A percentile compares a stretch with the other conserved stretches of the same genome.
Conservation (phyloP, 176 grass and related monocot species). For the Bothriochloa decipiens region DNA sequence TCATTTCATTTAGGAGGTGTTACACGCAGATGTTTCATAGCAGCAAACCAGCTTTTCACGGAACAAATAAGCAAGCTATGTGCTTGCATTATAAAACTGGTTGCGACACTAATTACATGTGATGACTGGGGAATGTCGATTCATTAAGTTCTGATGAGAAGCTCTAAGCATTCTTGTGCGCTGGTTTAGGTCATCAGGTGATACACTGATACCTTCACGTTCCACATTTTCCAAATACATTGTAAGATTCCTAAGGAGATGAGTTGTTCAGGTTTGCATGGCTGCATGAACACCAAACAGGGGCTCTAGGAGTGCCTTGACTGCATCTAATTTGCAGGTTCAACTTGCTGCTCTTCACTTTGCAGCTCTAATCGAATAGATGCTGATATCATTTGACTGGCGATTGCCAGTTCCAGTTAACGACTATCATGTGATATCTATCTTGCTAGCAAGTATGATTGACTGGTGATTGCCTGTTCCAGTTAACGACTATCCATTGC, state of each 20-base stretch:
- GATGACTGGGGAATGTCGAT: not conserved
- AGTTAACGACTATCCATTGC: constrained; percentile 30
- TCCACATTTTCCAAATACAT: not conserved
- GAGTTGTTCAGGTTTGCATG: not conserved
- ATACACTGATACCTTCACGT: no score
- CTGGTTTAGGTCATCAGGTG: no score
- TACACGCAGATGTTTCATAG: not conserved
- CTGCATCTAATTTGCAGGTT: not conserved
- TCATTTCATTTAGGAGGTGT: not conserved
- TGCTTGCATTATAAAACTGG: not conserved
- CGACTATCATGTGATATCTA: constrained; percentile 38
- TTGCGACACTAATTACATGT: not conserved
- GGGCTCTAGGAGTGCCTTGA: not conserved
- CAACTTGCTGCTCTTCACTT: not conserved
- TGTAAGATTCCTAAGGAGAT: not conserved
- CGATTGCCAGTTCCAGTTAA: constrained; percentile 1
- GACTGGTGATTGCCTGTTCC: constrained; percentile 23
- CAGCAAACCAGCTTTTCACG: not conserved
- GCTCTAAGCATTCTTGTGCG: not conserved
- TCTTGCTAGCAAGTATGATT: constrained; percentile 48
- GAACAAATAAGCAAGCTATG: not conserved
- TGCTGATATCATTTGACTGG: not conserved
- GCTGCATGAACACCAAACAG: not conserved
- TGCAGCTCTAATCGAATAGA: not conserved
- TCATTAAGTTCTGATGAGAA: not conserved